Evolutionary conservation across 805 yeast genomes (phyloP), one percentile per base, ranked within the genome.

Genomic region (Yarrowia sp.): DNA sequence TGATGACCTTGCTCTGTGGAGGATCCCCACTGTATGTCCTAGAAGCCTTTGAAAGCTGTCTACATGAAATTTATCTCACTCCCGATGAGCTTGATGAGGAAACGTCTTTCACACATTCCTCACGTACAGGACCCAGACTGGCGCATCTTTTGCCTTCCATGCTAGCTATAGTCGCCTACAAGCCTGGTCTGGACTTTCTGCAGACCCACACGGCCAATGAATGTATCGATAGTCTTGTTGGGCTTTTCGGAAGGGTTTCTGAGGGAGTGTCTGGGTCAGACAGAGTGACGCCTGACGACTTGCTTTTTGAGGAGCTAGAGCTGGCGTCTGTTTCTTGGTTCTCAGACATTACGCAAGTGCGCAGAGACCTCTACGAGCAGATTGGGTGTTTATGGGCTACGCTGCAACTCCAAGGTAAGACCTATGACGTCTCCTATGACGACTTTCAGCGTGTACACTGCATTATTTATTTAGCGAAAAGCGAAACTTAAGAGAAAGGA

Each of bases 241-340:
- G 33, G 24, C 10, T 14, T 13, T 55, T 40, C 15, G 63, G 63
- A 17, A 6, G 10, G 3, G 56, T 15, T 10, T 19, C 33, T 7
- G 20, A 6, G 15, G 53, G 44, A 0, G 34, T 4, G 3, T 20
- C 19, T 39, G 38, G n/a, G 24, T 7, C 24, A 6, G 38, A 42
- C 17, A n/a, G 12, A 9, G 46, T 55, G 8, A 3, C 12, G 19
- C 63, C 63, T n/a, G 47, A 38, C 13, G 47, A 40, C 10, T 40
- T 55, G 39, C 63, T 55, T 55, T 55, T 55, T 40, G 63, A 55
- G 38, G 63, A 55, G 38, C 47, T 55, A 0, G 63, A 55, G 39
- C 24, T 55, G 47, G 63, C 63, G 12, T 40, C 39, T 8, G 10
- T 40, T 10, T 24, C 47, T 3, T 10, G 36, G 8, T 55, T 55